A percentile compares a stretch with the other conserved stretches of the same genome.
Conservation (phyloP, 495 filamentous ascomycete species). For the Neurospora sublineolata region DNA sequence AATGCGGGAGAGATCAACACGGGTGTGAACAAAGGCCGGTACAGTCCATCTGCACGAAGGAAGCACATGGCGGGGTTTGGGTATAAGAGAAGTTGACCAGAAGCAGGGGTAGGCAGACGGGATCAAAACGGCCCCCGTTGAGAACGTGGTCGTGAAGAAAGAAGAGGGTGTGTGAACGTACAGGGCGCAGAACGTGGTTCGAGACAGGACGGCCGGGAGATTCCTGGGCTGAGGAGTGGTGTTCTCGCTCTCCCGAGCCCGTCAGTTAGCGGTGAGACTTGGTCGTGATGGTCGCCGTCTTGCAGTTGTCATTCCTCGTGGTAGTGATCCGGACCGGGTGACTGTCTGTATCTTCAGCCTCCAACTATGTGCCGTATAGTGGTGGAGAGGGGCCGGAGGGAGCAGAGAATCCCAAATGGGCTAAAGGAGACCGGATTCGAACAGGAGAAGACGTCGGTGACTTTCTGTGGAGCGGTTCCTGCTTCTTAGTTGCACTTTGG, state of each 20-base stretch:
- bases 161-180: constrained; percentile 22
- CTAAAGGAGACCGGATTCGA: constrained; percentile 26
- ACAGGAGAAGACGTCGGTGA: constrained; percentile 23
- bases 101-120: constrained; percentile 16
- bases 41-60: constrained; percentile 24
- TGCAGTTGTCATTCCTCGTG: neutral
- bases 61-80: constrained; percentile 31
- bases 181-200: constrained; percentile 11
- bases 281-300: neutral
- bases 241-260: constrained; percentile 12
- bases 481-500: constrained; percentile 18
- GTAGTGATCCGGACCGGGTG: constrained; percentile 1
- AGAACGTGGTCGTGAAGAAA: constrained; percentile 20
- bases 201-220: neutral
- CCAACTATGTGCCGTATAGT: constrained; percentile 27
- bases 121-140: constrained; percentile 19
- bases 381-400: constrained; percentile 23
- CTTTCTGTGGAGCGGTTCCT: constrained; percentile 19
- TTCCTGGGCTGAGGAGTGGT: neutral
- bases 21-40: constrained; percentile 27
- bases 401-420: constrained; percentile 21
- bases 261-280: constrained; percentile 1
- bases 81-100: constrained; percentile 15
- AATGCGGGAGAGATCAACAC: constrained; percentile 31
- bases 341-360: constrained; percentile 5